Evolutionary conservation across 805 yeast genomes (phyloP), one percentile per base, ranked within the genome.

Genomic region (Metschnikowia borealis): DNA sequence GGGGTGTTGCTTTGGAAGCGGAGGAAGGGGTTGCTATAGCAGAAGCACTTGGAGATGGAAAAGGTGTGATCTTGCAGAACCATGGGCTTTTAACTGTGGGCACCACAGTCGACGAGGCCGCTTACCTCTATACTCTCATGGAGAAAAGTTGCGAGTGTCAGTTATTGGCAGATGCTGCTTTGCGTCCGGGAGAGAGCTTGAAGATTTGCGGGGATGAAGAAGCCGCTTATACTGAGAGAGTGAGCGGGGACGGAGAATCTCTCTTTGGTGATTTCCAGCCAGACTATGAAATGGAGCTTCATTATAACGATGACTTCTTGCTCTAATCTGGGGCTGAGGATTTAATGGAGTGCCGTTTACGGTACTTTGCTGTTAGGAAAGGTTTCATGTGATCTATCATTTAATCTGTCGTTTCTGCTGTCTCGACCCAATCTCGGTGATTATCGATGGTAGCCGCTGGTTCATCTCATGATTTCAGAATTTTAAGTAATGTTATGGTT

Each of bases 21-120:
- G 80, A 76, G 46, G 91, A 85, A 63, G 90, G 90, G 29, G 60
- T 64, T 41, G 76, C 74, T 41, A 76, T 85, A 49, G 89, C 90
- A 5, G 64, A 67, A 32, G 83, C 87, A 1, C 65, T 83, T 31
- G 89, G 88, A 6, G 69, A 76, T 50, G 81, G 80, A 36, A 77
- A 78, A 55, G 81, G 77, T 17, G 75, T 81, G 43, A 82, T 85
- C 55, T 69, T 85, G 56, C 85, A 80, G 63, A 85, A 85, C 71
- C 92, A 85, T 63, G 91, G 92, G 29, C 73, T 85, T 33, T 64
- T 85, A 57, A 85, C 90, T 1, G 85, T 81, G 5, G 92, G 91
- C 23, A 55, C 66, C 36, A 84, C 88, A 5, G 83, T 85, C 11
- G 90, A 84, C 60, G 90, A 84, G 66, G 90, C 91, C 10, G 89